Evolutionary conservation across 2,329 filamentous ascomycete genomes (phyloP), one percentile per base, ranked within the genome.

Genomic region (Phyllosticta capitalensis): DNA sequence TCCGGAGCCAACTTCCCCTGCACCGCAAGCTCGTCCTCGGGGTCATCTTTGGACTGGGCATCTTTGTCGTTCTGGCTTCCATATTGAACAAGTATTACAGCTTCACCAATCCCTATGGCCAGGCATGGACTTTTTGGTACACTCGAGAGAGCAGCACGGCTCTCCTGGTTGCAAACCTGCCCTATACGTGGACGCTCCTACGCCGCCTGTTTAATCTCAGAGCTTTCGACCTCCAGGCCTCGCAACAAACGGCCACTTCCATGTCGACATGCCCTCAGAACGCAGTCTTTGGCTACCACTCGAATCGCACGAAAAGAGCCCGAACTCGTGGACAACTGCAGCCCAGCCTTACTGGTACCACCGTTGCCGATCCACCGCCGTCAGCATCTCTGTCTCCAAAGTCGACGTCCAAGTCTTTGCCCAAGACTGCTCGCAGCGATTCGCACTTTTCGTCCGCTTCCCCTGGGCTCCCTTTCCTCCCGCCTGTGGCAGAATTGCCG

Each of bases 71-170:
- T 55, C 70, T 79, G 24, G 75, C 78, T 22, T 77, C 78, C 48
- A 69, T 79, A 45, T 65, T 80, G 56, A 80, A 75, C 61, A 79
- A 79, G 62, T 75, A 80, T 59, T 78, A 77, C 68, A 76, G 72
- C 53, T 68, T 78, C 51, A 73, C 65, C 51, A 75, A 21, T 70
- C 76, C 1, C 63, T 68, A 1, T 64, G 77, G 33, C 71, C 73
- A 59, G 74, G 76, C 66, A 72, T 78, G 72, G 76, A 75, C 64
- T 55, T 69, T 71, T 21, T 78, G 76, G 76, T 78, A 84, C 63
- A 76, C 80, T 5, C 76, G 79, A 21, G 82, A 84, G 64, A 75
- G 77, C 20, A 78, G 75, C 38, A 81, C 81, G 0, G 78, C 80
- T n/a, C 73, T 83, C 49, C 74, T 80, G 1, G 78, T 81, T 19